phyloP scores from a whole-genome alignment of 2,329 filamentous ascomycete species.

The Pseudogymnoascus sp. region DNA sequence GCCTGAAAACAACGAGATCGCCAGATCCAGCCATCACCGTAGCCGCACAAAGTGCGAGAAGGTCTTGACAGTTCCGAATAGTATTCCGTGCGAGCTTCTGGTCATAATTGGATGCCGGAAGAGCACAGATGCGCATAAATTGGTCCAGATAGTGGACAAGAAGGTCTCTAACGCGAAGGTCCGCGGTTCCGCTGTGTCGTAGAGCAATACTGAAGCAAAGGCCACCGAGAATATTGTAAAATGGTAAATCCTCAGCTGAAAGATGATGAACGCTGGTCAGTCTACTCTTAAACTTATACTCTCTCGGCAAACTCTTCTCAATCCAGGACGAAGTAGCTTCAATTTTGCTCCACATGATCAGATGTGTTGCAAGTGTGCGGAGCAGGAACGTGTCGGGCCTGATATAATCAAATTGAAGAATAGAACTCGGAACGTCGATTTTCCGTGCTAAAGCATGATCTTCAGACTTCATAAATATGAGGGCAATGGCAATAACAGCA shows the following conservation, averaged over 20 bases:
- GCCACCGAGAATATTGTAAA: conserved; percentile 86
- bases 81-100: conserved; percentile 75
- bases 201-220: conserved; percentile 75
- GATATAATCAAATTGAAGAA: conserved; percentile 90
- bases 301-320: conserved; percentile 59
- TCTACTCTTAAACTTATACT: conserved; percentile 56
- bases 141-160: conserved; percentile 79
- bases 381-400: conserved; percentile 87
- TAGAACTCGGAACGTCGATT: conserved; percentile 84
- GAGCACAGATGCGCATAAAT: conserved; percentile 68
- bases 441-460: conserved; percentile 81
- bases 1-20: conserved; percentile 75
- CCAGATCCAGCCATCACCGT: conserved; percentile 95
- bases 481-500: conserved; percentile 80
- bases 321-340: conserved; percentile 70
- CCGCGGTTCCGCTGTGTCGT: conserved; percentile 66
- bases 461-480: conserved; percentile 97
- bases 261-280: conserved; percentile 55
- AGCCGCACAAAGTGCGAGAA: conserved; percentile 72
- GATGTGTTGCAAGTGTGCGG: conserved; percentile 77
- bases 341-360: conserved; percentile 90
- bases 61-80: conserved; percentile 83
- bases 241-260: conserved; percentile 76
- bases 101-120: conserved; percentile 59
- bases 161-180: conserved; percentile 66